A percentile compares a stretch with the other conserved stretches of the same genome.
These are phyloP conservation scores for Flaveria floridana DNA, from an alignment of 140 eudicot species.

Conservation along the genomic window DNA sequence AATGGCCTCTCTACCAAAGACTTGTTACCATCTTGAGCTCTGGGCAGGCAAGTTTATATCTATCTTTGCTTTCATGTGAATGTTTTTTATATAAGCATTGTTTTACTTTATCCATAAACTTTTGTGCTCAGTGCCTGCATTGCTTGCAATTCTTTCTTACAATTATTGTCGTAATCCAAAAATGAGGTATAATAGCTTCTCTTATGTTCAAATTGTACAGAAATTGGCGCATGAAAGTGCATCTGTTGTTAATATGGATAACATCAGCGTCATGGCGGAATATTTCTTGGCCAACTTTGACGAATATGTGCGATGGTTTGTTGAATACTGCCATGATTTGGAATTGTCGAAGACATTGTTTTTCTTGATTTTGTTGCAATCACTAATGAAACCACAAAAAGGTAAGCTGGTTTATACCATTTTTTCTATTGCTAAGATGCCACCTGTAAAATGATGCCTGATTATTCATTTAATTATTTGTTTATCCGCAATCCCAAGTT, in stretches of 20 bases:
- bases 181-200: conserved; percentile 7
- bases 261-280: conserved; percentile 55
- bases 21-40: conserved; percentile 37
- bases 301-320: conserved; percentile 66
- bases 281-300: conserved; percentile 45
- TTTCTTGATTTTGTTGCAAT: conserved; percentile 63
- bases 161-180: background rate
- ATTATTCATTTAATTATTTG: background rate
- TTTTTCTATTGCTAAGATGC: background rate
- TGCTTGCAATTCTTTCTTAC: background rate
- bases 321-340: conserved; percentile 47
- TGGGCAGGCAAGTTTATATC: conserved; percentile 49
- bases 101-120: background rate
- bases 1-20: conserved; percentile 67
- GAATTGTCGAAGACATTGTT: conserved; percentile 64
- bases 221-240: conserved; percentile 38
- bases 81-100: background rate
- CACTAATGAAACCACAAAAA: conserved; percentile 44
- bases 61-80: background rate
- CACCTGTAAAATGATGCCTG: background rate
- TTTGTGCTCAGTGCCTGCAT: background rate
- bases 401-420: conserved; percentile 40
- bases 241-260: conserved; percentile 57
- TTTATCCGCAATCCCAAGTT: background rate
- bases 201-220: conserved; percentile 42